Base-by-base conservation (phyloP, 345 rosid genomes). In the Lumnitzera racemosa region DNA sequence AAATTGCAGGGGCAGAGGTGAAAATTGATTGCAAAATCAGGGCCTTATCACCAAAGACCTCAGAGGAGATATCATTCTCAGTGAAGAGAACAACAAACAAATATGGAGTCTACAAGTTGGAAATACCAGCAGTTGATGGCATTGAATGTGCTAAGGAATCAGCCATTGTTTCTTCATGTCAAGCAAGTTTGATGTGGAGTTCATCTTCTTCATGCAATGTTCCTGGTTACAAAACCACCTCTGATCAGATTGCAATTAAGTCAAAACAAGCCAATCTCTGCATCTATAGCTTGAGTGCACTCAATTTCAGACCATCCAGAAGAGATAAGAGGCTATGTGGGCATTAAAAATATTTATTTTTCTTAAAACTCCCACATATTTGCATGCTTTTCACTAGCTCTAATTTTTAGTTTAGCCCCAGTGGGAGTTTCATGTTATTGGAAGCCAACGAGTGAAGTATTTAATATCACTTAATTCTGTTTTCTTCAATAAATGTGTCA, bases 41-140 rank as follows among this genome's bases (percentile, higher is more conserved):
- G 64, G 88, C 88, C 25, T 67, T 76, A 53, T 70, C 83, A 0
- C 83, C 89, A 8, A 78, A 47, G 70, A 83, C 89, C 11, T 78
- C 64, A 15, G 99, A 88, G 64, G 78, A 70, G 64, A 53, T 95
- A 55, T 58, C 78, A 51, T 83, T 95, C 74, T 80, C 96, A 51
- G 89, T 81, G 63, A 95, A 88, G 78, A 88, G 96, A 71, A 95
- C 87, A 48, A 95, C 99, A 43, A 80, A 90, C 62, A 82, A 76
- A 62, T 49, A 64, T 43, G 99, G 99, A 58, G 61, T 90, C 24
- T 95, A 90, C 87, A 84, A 74, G 71, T 65, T 88, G 53, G 81
- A 83, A 54, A 79, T 90, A 51, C 89, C 96, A 12, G 74, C 96
- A 10, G 80, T 90, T 24, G 95, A 86, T 36, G 96, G 89, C 54